Percentiles rank a stretch among this genome's conserved stretches.
Conservation (phyloP, 768 basidiomycete genomes). For the Epithele typhae region DNA sequence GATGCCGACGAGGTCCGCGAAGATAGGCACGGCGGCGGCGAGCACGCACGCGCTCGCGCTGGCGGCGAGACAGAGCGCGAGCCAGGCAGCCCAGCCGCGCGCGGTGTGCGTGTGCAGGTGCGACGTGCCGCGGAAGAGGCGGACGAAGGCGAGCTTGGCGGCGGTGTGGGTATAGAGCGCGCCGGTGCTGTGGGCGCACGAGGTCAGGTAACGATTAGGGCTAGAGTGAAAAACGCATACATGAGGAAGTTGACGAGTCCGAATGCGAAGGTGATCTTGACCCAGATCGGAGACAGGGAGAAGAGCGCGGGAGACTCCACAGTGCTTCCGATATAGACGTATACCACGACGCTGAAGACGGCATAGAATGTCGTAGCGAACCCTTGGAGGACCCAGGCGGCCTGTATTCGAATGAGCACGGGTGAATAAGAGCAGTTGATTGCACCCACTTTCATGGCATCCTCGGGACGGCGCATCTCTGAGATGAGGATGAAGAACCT, state of each 20-base stretch:
- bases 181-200: conserved; percentile 23
- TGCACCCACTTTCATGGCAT: conserved; percentile 53
- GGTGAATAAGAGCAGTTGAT: no score
- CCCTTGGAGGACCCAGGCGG: conserved; percentile 51
- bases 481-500: conserved; percentile 60
- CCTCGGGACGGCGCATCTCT: conserved; percentile 47
- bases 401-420: no score
- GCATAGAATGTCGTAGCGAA: conserved; percentile 49
- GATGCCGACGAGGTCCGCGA: conserved; percentile 50
- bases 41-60: conserved; percentile 42
- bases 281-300: conserved; percentile 45
- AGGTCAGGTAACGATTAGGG: no score
- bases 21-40: conserved; percentile 49
- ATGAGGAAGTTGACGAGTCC: conserved; percentile 49
- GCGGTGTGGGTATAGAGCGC: conserved; percentile 47
- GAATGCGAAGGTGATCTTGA: conserved; percentile 45
- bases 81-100: conserved; percentile 48
- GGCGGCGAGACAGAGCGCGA: conserved; percentile 35
- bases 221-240: conserved; percentile 22
- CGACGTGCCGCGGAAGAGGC: conserved; percentile 42
- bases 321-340: conserved; percentile 44
- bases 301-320: conserved; percentile 43
- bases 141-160: conserved; percentile 51
- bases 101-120: conserved; percentile 51
- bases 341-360: conserved; percentile 36